Conservation (phyloP, 2,329 filamentous ascomycete species). For the Talaromyces amestolkiae region DNA sequence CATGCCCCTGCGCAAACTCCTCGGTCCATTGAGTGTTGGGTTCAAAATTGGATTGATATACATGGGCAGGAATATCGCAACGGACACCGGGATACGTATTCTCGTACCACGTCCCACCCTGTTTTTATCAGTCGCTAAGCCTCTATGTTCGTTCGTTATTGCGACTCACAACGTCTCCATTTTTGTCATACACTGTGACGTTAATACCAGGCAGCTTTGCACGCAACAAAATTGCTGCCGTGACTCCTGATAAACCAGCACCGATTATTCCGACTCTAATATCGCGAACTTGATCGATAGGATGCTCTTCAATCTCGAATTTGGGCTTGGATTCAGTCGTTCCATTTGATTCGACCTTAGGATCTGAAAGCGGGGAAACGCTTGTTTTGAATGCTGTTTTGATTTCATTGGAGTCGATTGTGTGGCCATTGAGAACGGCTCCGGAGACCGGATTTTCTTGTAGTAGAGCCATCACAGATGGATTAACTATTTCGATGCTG, state of each 20-base stretch:
- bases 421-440: not conserved
- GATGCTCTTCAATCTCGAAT: slow-evolving; percentile 44
- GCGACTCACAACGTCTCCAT: slow-evolving; percentile 59
- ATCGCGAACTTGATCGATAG: slow-evolving; percentile 49
- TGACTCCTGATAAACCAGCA: slow-evolving; percentile 62
- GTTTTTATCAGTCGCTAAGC: not conserved
- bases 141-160: slow-evolving; percentile 17
- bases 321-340: slow-evolving; percentile 18
- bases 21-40: slow-evolving; percentile 69
- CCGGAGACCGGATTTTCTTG: not conserved
- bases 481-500: not conserved
- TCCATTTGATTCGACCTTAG: not conserved
- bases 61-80: slow-evolving; percentile 68
- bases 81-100: slow-evolving; percentile 62
- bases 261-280: slow-evolving; percentile 62
- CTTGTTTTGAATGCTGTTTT: slow-evolving; percentile 7
- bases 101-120: slow-evolving; percentile 50
- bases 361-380: not conserved
- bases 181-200: slow-evolving; percentile 67
- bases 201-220: slow-evolving; percentile 66
- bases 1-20: slow-evolving; percentile 63
- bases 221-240: slow-evolving; percentile 64
- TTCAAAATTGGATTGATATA: slow-evolving; percentile 67
- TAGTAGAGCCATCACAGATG: not conserved
- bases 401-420: not conserved